phyloP scores from a whole-genome alignment of 208 protist species.

The Trichomonas gallinae region DNA sequence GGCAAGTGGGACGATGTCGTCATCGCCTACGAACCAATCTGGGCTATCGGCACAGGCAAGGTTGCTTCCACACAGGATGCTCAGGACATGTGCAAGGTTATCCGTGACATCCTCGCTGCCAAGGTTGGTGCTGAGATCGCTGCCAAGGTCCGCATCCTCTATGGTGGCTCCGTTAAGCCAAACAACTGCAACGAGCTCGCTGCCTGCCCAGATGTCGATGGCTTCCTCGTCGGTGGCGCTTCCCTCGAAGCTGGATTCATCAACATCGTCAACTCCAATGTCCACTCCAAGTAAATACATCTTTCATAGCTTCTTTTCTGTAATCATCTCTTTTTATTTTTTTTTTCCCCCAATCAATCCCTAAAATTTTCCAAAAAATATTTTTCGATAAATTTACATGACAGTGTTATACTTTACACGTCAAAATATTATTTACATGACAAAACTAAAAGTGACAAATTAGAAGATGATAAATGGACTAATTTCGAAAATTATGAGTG shows the following conservation, averaged over 20 bases:
- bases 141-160: slow-evolving; percentile 34
- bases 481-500: neutral
- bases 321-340: too few species aligned
- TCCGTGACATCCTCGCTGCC: neutral
- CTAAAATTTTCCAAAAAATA: too few species aligned
- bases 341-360: too few species aligned
- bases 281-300: slow-evolving; percentile 8
- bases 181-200: slow-evolving; percentile 31
- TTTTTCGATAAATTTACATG: too few species aligned
- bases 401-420: too few species aligned
- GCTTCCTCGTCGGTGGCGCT: slow-evolving; percentile 42
- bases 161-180: slow-evolving; percentile 37
- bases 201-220: slow-evolving; percentile 31
- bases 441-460: neutral
- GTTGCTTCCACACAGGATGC: slow-evolving; percentile 27
- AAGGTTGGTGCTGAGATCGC: slow-evolving; percentile 31
- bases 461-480: neutral
- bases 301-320: neutral
- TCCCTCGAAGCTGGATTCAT: slow-evolving; percentile 33
- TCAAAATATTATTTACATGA: too few species aligned
- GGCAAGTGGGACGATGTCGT: slow-evolving; percentile 32
- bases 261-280: neutral
- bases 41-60: slow-evolving; percentile 41
- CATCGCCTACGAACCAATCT: slow-evolving; percentile 43
- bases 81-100: slow-evolving; percentile 25